phyloP scores from a whole-genome alignment of 176 grass and related monocot genomes.

The Avena insularis region DNA sequence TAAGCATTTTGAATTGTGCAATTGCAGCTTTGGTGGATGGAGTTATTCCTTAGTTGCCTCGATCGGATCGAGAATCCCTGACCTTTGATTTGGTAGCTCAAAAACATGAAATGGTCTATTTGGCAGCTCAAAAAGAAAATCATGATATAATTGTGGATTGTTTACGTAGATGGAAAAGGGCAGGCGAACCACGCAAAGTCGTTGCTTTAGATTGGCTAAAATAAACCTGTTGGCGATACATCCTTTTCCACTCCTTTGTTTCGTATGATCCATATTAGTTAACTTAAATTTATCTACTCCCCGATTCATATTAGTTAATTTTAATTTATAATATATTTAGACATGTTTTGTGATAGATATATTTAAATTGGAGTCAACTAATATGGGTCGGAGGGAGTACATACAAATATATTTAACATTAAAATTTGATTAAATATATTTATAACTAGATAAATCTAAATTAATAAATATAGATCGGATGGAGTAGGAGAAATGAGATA shows the following conservation, averaged over 20 bases:
- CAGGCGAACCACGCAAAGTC: neutral
- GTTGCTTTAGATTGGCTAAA: slow-evolving; percentile 10
- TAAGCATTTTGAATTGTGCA: neutral
- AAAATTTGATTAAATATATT: no score
- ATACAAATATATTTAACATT: no score
- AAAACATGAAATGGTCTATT: neutral
- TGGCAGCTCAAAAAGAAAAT: neutral
- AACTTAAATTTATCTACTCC: no score
- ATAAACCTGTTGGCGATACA: neutral
- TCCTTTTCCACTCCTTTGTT: neutral
- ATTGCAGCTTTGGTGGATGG: neutral
- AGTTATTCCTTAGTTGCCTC: neutral
- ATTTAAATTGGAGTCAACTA: no score
- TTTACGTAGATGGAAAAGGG: neutral
- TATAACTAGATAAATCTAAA: no score
- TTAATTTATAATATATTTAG: no score
- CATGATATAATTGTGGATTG: no score
- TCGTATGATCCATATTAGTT: neutral
- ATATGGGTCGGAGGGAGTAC: no score
- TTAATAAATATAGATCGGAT: no score
- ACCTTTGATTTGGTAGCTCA: neutral
- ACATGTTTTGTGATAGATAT: no score
- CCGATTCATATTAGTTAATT: no score
- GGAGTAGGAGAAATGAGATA: neutral
- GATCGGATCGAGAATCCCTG: neutral